Evolutionary conservation across 306 rosid genomes (phyloP).

Genomic region (Rosa persica): DNA sequence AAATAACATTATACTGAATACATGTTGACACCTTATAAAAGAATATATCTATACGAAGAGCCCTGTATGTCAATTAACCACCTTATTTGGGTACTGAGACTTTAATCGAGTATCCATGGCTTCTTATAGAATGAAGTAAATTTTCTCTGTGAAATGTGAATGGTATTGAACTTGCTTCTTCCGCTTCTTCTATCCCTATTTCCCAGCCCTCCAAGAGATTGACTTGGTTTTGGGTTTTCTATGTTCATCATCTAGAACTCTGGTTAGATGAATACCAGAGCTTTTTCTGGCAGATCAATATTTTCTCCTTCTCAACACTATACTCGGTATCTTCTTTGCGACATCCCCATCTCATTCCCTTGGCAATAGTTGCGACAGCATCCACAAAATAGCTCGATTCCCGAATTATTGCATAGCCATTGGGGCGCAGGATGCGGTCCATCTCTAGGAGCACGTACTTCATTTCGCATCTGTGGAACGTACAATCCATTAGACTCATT

Average conservation of each 20-base stretch:
- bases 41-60: constrained; percentile 53
- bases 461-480: constrained; percentile 77
- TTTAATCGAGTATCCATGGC: constrained; percentile 38
- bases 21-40: constrained; percentile 53
- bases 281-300: constrained; percentile 86
- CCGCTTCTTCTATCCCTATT: constrained; percentile 25
- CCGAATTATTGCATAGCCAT: constrained; percentile 66
- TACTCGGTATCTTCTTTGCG: constrained; percentile 74
- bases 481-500: constrained; percentile 27
- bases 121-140: constrained; percentile 38
- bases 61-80: constrained; percentile 55
- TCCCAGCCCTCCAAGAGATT: constrained; percentile 31
- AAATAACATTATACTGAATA: constrained; percentile 21
- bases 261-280: constrained; percentile 73
- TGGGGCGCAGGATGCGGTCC: constrained; percentile 88
- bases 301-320: constrained; percentile 68
- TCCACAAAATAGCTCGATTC: constrained; percentile 80
- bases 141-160: constrained; percentile 47
- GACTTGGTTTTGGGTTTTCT: constrained; percentile 23
- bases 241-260: constrained; percentile 50
- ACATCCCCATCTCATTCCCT: constrained; percentile 83
- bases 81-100: constrained; percentile 57
- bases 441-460: constrained; percentile 85
- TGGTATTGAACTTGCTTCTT: constrained; percentile 48
- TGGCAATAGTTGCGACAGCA: constrained; percentile 59